phyloP scores from a whole-genome alignment of 768 basidiomycete species.

The Suillus weaverae region DNA sequence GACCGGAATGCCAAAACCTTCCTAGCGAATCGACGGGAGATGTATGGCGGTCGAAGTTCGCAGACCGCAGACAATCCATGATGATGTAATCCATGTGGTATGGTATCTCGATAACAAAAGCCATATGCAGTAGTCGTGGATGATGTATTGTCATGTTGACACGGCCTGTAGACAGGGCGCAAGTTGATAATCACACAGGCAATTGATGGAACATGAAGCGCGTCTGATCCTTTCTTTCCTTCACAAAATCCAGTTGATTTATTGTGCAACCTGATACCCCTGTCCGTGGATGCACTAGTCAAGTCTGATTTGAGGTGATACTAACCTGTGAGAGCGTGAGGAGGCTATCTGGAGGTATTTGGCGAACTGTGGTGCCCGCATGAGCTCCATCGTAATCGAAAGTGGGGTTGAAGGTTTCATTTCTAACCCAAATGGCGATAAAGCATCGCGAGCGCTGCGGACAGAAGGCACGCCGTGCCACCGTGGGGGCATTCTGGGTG shows the following conservation, averaged over 20 bases:
- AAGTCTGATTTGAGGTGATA: background rate
- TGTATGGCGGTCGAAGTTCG: conserved; percentile 18
- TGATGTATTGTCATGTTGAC: conserved; percentile 14
- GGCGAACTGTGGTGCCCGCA: background rate
- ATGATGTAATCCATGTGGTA: conserved; percentile 12
- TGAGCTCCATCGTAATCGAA: background rate
- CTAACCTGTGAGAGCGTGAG: background rate
- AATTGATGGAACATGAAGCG: background rate
- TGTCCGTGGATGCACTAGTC: background rate
- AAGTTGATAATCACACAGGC: background rate
- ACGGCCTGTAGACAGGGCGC: background rate
- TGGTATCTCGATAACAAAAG: conserved; percentile 15
- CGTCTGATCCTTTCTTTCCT: background rate
- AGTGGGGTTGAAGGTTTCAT: background rate
- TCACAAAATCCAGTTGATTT: background rate
- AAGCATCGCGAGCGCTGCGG: background rate
- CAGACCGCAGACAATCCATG: conserved; percentile 21
- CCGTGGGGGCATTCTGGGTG: no score
- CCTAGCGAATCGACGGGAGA: conserved; percentile 28
- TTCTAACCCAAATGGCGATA: background rate
- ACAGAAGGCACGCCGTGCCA: background rate
- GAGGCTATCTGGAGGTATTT: background rate
- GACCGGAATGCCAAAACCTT: conserved; percentile 42
- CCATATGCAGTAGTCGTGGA: conserved; percentile 21
- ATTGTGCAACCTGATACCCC: background rate